Evolutionary conservation across 345 rosid species (phyloP).

Genomic region (Corchorus capsularis): DNA sequence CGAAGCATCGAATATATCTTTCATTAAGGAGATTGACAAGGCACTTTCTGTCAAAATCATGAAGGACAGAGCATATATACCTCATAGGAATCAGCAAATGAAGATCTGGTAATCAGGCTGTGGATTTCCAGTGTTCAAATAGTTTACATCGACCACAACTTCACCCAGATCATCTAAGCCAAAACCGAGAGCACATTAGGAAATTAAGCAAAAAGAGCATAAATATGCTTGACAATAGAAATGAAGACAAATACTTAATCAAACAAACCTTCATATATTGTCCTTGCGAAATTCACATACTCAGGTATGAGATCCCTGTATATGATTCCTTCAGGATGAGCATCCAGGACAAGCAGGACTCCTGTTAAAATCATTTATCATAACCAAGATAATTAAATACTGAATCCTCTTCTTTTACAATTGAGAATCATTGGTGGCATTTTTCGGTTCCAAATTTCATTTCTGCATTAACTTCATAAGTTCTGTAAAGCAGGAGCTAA

Average conservation of each 20-base stretch:
- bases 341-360: constrained; percentile 83
- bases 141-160: constrained; percentile 66
- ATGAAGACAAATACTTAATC: constrained; percentile 14
- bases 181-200: not conserved
- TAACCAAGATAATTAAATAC: constrained; percentile 7
- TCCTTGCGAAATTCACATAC: constrained; percentile 65
- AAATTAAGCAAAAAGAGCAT: not conserved
- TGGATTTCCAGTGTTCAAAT: constrained; percentile 58
- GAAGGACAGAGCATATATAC: not conserved
- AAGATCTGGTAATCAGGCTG: constrained; percentile 57
- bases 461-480: not conserved
- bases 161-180: constrained; percentile 68
- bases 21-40: not conserved
- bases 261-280: constrained; percentile 92
- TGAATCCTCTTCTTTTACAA: not conserved
- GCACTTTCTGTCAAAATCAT: not conserved
- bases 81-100: constrained; percentile 49
- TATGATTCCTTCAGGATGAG: constrained; percentile 79
- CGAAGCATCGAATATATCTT: not conserved
- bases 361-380: constrained; percentile 40
- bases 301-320: constrained; percentile 80
- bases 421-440: not conserved
- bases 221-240: not conserved
- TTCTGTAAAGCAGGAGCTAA: not conserved
- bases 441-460: not conserved